phyloP scores from a whole-genome alignment of 805 yeast genomes.

The Millerozyma miso region DNA sequence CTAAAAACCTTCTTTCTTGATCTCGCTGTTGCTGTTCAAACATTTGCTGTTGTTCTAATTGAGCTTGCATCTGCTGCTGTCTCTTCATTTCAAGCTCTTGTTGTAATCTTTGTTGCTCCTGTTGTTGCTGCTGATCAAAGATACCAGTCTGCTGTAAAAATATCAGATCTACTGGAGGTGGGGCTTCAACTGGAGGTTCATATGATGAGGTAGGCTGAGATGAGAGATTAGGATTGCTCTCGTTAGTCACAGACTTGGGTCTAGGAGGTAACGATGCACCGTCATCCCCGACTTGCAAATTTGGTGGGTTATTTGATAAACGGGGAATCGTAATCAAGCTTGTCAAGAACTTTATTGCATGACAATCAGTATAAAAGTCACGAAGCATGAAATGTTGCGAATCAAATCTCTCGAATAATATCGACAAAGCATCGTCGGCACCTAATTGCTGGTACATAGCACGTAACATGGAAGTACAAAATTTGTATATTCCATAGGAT shows the following conservation, averaged over 20 bases:
- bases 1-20: conserved; percentile 63
- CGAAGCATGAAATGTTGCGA: conserved; percentile 68
- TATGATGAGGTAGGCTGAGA: conserved; percentile 37
- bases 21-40: conserved; percentile 72
- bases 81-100: conserved; percentile 63
- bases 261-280: conserved; percentile 27
- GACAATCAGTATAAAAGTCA: conserved; percentile 88
- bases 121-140: conserved; percentile 52
- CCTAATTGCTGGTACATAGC: conserved; percentile 76
- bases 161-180: conserved; percentile 33
- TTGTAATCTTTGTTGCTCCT: conserved; percentile 57
- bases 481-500: conserved; percentile 88
- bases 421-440: conserved; percentile 71
- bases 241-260: conserved; percentile 24
- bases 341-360: conserved; percentile 75
- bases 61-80: conserved; percentile 62
- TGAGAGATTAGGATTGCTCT: conserved; percentile 36
- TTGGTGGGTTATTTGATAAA: conserved; percentile 57
- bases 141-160: conserved; percentile 54
- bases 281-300: conserved; percentile 46
- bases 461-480: conserved; percentile 83
- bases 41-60: conserved; percentile 65
- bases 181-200: conserved; percentile 27
- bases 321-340: conserved; percentile 78
- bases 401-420: conserved; percentile 65